phyloP scores from a whole-genome alignment of 768 basidiomycete genomes.

The Hypholoma sublateritium region DNA sequence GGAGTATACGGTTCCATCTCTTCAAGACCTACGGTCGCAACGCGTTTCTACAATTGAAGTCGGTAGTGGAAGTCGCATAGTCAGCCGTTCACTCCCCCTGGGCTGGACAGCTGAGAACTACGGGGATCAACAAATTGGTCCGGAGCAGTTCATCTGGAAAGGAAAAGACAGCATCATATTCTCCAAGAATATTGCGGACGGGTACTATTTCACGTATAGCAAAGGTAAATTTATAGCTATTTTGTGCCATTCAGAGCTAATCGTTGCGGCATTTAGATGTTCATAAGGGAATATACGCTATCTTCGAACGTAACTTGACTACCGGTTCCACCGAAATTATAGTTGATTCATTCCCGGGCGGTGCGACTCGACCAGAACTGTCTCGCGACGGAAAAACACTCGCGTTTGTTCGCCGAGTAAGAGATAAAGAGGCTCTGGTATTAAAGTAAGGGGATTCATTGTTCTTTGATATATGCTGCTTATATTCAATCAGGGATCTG shows the following conservation, averaged over 20 bases:
- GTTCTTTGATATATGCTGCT: neutral
- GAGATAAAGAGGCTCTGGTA: conserved; percentile 72
- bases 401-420: conserved; percentile 71
- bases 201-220: conserved; percentile 53
- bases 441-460: conserved; percentile 48
- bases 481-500: conserved; percentile 49
- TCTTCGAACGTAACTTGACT: conserved; percentile 66
- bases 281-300: conserved; percentile 69
- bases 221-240: conserved; percentile 47
- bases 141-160: conserved; percentile 68
- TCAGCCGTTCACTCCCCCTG: conserved; percentile 55
- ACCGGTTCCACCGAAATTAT: conserved; percentile 49
- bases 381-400: conserved; percentile 69
- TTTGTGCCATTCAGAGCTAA: no score
- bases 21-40: conserved; percentile 26
- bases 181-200: conserved; percentile 62
- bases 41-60: conserved; percentile 27
- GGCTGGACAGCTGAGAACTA: conserved; percentile 66
- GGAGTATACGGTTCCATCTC: conserved; percentile 58
- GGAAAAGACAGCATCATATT: conserved; percentile 60
- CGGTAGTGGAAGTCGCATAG: conserved; percentile 51
- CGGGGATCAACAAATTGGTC: conserved; percentile 69
- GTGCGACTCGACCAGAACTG: conserved; percentile 71
- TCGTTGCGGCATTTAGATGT: conserved; percentile 43
- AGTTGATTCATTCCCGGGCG: conserved; percentile 60